Conservation (phyloP, 1,284 basidiomycete genomes). For the Athelia psychrophila region DNA sequence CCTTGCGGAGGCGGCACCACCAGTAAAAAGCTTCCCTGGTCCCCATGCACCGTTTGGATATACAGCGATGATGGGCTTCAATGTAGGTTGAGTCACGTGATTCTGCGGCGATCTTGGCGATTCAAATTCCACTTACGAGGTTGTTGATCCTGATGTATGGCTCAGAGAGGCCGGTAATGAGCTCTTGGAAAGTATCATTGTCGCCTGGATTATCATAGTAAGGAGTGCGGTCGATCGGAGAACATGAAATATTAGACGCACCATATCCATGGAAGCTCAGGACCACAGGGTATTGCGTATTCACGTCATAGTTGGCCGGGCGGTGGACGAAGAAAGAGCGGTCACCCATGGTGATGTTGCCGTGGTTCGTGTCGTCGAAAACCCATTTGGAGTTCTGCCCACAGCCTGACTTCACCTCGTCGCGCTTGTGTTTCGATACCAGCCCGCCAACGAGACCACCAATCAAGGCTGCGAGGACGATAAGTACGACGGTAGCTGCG, state of each 20-base stretch:
- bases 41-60: constrained; percentile 15
- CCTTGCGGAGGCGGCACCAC: constrained; percentile 7
- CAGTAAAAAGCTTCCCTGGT: constrained; percentile 8
- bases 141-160: neutral
- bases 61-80: constrained; percentile 9
- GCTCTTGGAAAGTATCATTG: neutral
- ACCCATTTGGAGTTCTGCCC: neutral
- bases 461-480: no score
- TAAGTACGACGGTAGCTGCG: no score
- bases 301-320: constrained; percentile 10
- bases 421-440: no score
- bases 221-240: constrained; percentile 8
- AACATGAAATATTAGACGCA: constrained; percentile 5
- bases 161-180: neutral
- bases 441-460: no score
- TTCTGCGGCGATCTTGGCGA: no score
- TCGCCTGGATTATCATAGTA: constrained; percentile 6
- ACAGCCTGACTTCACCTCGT: neutral
- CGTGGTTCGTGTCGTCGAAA: constrained; percentile 8
- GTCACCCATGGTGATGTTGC: constrained; percentile 12
- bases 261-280: constrained; percentile 14
- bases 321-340: constrained; percentile 18
- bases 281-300: constrained; percentile 12
- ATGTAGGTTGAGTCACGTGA: no score
- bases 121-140: neutral